Base-by-base conservation (phyloP, 2,329 filamentous ascomycete genomes). In the Diatrype stigma region DNA sequence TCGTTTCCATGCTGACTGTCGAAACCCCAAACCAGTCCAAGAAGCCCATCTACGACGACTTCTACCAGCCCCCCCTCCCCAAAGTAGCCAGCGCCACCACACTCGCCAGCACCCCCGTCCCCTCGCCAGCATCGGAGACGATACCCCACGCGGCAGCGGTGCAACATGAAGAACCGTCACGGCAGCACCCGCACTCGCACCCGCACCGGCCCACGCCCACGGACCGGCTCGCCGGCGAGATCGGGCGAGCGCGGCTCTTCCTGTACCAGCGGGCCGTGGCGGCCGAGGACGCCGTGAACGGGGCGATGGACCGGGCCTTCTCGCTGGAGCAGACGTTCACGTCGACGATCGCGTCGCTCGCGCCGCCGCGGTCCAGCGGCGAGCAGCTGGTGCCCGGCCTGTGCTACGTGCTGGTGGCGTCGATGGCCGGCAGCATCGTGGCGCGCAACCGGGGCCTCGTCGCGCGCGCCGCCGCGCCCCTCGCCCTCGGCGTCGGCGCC, bases 401-500 rank as follows among this genome's bases (percentile, higher is more conserved):
- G 53, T 84, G 97, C 60, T 97, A 97, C 74, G 91, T 97, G 45
- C 81, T 96, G 28, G 92, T 99, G 45, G 87, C 92, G 40, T 86
- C 90, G 63, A 96, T 99, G 92, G 90, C 94, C 34, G 94, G 93
- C 61, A 91, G 85, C 70, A 97, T 99, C 68, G 77, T 96, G 50
- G 84, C 89, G 50, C 85, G 93, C 56, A 95, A 96, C 77, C 85
- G 93, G 62, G 92, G 88, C 70, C 80, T 97, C 56, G 69, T 96
- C 56, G 75, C 99, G 49, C 85, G 94, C 60, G 85, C 86, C 49
- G 77, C 85, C 2, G 80, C 89, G 2, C 94, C 94, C 11, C 71
- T 93, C 46, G 85, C 86, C 19, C 83, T 96, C 42, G 94, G 92
- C 59, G 75, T 96, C 56, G 85, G 85, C 50, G 89, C 91, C 51